Percentiles rank a stretch among this genome's conserved stretches.
Evolutionary conservation across 2,329 filamentous ascomycete species (phyloP).

Genomic region (Cadophora sp.): DNA sequence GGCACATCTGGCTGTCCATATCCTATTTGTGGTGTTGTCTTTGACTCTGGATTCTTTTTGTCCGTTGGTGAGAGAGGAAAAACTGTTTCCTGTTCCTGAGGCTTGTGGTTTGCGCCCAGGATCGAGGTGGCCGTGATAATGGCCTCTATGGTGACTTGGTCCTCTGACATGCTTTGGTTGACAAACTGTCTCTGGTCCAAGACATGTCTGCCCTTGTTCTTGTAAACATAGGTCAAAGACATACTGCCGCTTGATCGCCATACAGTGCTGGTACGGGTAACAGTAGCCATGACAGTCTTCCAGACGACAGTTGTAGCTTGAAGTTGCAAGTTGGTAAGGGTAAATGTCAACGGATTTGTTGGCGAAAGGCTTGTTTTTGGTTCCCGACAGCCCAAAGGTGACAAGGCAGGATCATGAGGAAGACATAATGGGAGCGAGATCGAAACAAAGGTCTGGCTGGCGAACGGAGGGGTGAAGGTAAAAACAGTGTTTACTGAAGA

Average conservation of each 20-base stretch:
- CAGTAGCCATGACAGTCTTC: background rate
- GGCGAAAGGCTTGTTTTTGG: background rate
- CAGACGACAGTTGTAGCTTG: background rate
- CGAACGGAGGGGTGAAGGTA: background rate
- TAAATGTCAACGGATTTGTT: background rate
- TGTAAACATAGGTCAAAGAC: background rate
- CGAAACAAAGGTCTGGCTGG: slow-evolving; percentile 1
- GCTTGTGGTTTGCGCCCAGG: background rate
- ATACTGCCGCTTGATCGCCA: background rate
- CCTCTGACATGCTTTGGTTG: too few relatives aligned
- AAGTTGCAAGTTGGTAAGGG: background rate
- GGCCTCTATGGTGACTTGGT: background rate
- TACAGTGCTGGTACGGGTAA: background rate
- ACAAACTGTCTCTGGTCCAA: background rate
- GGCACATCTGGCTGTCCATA: too few relatives aligned
- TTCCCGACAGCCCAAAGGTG: slow-evolving; percentile 1
- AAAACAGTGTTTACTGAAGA: background rate
- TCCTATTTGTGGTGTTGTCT: too few relatives aligned
- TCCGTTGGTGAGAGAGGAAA: background rate
- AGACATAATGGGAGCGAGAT: slow-evolving; percentile 6
- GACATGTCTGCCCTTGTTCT: background rate
- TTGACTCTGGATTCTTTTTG: too few relatives aligned
- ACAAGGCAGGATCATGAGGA: background rate
- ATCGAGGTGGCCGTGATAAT: background rate
- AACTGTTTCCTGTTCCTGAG: background rate